Evolutionary conservation across 306 rosid genomes (phyloP), one percentile per base, ranked within the genome.

Genomic region (Quercus ilex): DNA sequence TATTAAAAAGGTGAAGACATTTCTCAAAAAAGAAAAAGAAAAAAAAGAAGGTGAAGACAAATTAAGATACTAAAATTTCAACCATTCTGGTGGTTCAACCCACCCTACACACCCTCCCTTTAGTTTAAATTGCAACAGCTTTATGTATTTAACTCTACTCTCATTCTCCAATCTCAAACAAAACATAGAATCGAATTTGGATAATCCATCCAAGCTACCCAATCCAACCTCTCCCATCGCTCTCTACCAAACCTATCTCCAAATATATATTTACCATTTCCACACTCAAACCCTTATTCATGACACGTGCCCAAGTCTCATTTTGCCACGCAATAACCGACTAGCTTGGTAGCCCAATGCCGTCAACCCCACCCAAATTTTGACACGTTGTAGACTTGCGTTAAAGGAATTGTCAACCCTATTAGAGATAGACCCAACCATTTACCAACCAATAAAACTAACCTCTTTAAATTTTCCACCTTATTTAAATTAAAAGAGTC

Each of bases 11-110:
- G n/a, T 15, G 8, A 35, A 38, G 4, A 53, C 46, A 60, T 35
- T 35, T 35, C 41, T 35, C 41, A 33, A 33, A 33, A 33, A 5
- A 33, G 5, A 5, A 5, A 33, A 5, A 33, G 5, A 33, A 33
- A 33, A 1, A 5, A 0, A 35, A 35, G 7, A 30, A 64, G 13
- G n/a, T 15, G 8, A 51, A 38, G 4, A 53, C 53, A 60, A 49
- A 46, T 11, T 8, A 11, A 64, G 68, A 78, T 77, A 38, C 88
- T 69, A 75, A 77, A 77, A 74, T 73, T 85, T 88, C 87, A 86
- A 86, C 89, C 85, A 71, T 19, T 75, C 78, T 75, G 90, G 90
- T 90, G 85, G 97, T 88, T 90, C 77, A 92, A 90, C 82, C 84
- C 89, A 83, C 85, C 89, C 70, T 23, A 72, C 73, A 71, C 12